Percentiles rank a stretch among this genome's conserved stretches.
These are phyloP conservation scores for Boletus rubescentipes DNA, from an alignment of 768 basidiomycete genomes.

Conservation along the genomic window DNA sequence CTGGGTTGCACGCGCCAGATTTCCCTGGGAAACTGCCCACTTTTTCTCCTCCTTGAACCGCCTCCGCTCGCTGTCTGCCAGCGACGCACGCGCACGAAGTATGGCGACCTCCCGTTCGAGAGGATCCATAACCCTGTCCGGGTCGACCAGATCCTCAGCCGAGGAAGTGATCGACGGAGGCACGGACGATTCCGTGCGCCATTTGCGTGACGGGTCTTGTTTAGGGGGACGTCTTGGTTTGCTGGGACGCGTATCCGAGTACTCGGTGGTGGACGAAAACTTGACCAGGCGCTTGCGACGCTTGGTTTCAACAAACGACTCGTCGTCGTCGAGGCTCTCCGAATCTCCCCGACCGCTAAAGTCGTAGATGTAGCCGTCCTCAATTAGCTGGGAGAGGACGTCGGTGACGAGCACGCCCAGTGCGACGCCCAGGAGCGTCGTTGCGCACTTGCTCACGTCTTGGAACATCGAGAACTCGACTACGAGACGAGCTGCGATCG, in stretches of 20 bases:
- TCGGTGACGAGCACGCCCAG: slow-evolving; percentile 73
- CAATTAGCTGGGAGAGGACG: slow-evolving; percentile 63
- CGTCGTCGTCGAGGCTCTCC: slow-evolving; percentile 19
- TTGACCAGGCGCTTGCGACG: slow-evolving; percentile 47
- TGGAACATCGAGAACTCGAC: slow-evolving; percentile 58
- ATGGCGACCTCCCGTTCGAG: slow-evolving; percentile 73
- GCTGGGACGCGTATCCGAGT: slow-evolving; percentile 18
- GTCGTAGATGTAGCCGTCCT: slow-evolving; percentile 41
- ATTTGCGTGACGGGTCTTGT: slow-evolving; percentile 29
- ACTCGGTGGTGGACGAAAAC: slow-evolving; percentile 42
- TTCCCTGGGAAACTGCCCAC: slow-evolving; percentile 82
- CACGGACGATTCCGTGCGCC: slow-evolving; percentile 36
- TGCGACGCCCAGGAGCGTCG: slow-evolving; percentile 63
- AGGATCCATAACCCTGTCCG: slow-evolving; percentile 56
- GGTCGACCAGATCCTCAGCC: slow-evolving; percentile 62
- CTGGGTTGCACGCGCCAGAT: slow-evolving; percentile 69
- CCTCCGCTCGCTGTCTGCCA: slow-evolving; percentile 81
- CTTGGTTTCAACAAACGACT: slow-evolving; percentile 13
- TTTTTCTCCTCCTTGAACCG: slow-evolving; percentile 84
- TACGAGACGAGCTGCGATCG: slow-evolving; percentile 59
- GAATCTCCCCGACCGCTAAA: slow-evolving; percentile 20
- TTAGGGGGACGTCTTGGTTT: slow-evolving; percentile 30
- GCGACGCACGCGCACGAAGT: slow-evolving; percentile 71
- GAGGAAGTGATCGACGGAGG: slow-evolving; percentile 66
- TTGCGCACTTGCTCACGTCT: slow-evolving; percentile 55